Base-by-base conservation (phyloP, 805 yeast species). In the Candida tibetensis region DNA sequence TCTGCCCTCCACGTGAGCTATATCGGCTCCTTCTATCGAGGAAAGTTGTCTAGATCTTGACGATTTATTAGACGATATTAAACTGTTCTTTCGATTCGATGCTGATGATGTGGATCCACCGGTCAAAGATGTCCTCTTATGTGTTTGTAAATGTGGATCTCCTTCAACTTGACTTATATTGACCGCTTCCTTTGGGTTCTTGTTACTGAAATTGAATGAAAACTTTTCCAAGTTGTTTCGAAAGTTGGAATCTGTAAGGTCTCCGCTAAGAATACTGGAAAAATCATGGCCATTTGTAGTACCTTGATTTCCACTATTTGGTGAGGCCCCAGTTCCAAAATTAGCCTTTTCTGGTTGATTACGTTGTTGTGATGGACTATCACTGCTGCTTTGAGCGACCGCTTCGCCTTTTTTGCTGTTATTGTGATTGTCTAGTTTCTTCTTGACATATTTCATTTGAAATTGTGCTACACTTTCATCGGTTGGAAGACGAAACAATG, bases 401-500 rank as follows among this genome's bases (percentile, higher is more conserved):
- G 30, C 30, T 7, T 27, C 30, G 16, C 7, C 9, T 7, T 7
- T 7, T 8, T 27, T 27, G 30, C 30, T 9, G n/a, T 10, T 22
- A 18, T 31, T 13, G 13, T 28, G 30, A 9, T 21, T 23, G 18
- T 17, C 34, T 5, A 29, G 23, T 17, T 36, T 25, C 25, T 34
- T 36, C 30, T 45, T 40, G 32, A 53, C 29, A 26, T 42, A 47
- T 10, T 41, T 33, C 12, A 33, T 31, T 28, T 51, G 57, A 41
- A 56, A 47, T 32, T 47, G 45, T 14, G 48, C 40, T 8, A 60
- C 51, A 34, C 58, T 64, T 13, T 51, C 57, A 13, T 62, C 68
- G 2, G 62, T 56, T 1, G 81, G 80, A 18, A 77, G 53, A 17
- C 48, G 46, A 49, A 66, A 76, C 17, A 75, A 52, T 2, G 82